phyloP scores from a whole-genome alignment of 192 early-diverging fungal species.

The Gamsiella multidivaricata region DNA sequence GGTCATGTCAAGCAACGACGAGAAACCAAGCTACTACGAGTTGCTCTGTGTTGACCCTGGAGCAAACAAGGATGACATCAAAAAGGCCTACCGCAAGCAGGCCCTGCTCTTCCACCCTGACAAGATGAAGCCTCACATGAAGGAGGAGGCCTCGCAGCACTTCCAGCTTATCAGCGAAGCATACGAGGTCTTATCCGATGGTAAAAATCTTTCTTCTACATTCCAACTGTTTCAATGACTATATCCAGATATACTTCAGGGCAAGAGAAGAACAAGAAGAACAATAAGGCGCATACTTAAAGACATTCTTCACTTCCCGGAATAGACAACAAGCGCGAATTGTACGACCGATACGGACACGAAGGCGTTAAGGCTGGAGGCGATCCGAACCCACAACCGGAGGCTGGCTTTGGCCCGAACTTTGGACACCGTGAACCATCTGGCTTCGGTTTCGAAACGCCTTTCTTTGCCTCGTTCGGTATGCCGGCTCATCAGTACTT shows the following conservation, averaged over 20 bases:
- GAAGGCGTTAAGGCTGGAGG: constrained; percentile 72
- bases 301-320: too few relatives aligned
- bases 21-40: constrained; percentile 53
- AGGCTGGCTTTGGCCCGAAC: background rate
- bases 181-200: constrained; percentile 46
- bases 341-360: constrained; percentile 92
- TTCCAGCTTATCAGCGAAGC: constrained; percentile 53
- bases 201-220: constrained; percentile 6
- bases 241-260: too few relatives aligned
- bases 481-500: constrained; percentile 25
- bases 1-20: constrained; percentile 13
- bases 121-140: constrained; percentile 67
- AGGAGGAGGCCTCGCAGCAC: constrained; percentile 60
- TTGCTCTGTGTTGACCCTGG: constrained; percentile 57
- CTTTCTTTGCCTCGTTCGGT: constrained; percentile 30
- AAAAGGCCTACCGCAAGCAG: constrained; percentile 63
- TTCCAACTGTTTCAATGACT: too few relatives aligned
- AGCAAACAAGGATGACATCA: constrained; percentile 56
- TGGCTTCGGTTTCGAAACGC: constrained; percentile 29
- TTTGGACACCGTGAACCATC: constrained; percentile 9
- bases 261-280: too few relatives aligned
- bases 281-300: too few relatives aligned
- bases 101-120: constrained; percentile 92
- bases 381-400: constrained; percentile 45
- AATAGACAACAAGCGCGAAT: constrained; percentile 68